A percentile compares a stretch with the other conserved stretches of the same genome.
Conservation (phyloP, 1,284 basidiomycete species). For the Kwoniella shivajii region DNA sequence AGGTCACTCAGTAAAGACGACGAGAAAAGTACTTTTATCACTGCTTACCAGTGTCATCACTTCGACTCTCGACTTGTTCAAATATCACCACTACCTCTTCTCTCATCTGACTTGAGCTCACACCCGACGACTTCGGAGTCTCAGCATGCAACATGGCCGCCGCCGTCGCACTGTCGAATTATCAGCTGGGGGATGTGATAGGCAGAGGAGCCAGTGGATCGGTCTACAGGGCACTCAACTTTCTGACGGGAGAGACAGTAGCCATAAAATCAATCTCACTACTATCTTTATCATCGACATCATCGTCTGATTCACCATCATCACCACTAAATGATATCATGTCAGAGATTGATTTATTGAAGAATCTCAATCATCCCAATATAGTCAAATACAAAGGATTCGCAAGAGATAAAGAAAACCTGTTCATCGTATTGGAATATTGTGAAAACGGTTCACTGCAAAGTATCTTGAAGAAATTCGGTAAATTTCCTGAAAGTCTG, state of each 20-base stretch:
- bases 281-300: constrained; percentile 86
- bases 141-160: constrained; percentile 18
- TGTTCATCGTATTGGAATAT: constrained; percentile 95
- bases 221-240: constrained; percentile 93
- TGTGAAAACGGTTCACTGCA: constrained; percentile 98
- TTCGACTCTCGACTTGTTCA: background rate
- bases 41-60: no score
- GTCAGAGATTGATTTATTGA: constrained; percentile 93
- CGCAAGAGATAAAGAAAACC: constrained; percentile 87
- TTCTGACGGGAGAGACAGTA: constrained; percentile 93
- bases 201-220: constrained; percentile 94
- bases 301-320: constrained; percentile 89
- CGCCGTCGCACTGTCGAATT: constrained; percentile 40
- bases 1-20: no score
- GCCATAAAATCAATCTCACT: constrained; percentile 94
- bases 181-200: constrained; percentile 93
- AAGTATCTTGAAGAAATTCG: constrained; percentile 93
- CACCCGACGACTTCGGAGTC: no score
- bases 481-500: constrained; percentile 95
- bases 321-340: constrained; percentile 94
- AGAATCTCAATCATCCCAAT: constrained; percentile 90
- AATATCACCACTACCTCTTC: background rate
- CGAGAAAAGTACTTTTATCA: no score
- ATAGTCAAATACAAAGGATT: constrained; percentile 99
- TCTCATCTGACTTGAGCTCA: background rate